A percentile compares a stretch with the other conserved stretches of the same genome.
These are phyloP conservation scores for Ceratocystis lukuohia DNA, from an alignment of 2,329 filamentous ascomycete genomes.

Conservation along the genomic window DNA sequence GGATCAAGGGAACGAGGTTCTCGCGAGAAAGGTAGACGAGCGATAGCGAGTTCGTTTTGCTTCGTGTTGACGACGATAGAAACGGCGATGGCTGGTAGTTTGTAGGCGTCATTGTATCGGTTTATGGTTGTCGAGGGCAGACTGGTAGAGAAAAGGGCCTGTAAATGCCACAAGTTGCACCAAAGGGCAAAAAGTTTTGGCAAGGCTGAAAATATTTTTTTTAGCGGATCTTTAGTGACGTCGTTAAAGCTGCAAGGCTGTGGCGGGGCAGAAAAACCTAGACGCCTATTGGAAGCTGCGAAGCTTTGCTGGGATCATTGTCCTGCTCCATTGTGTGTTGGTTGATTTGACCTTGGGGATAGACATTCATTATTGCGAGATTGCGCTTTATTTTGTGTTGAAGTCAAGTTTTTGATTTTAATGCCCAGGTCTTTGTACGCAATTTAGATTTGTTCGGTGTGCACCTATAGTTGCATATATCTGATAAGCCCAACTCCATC, in stretches of 20 bases:
- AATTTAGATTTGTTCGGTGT: neutral
- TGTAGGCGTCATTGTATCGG: constrained; percentile 10
- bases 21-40: constrained; percentile 84
- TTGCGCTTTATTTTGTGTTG: neutral
- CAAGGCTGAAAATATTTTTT: constrained; percentile 17
- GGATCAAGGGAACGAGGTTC: constrained; percentile 42
- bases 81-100: constrained; percentile 52
- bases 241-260: constrained; percentile 18
- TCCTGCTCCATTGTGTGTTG: neutral
- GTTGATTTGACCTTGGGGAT: neutral
- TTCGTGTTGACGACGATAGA: constrained; percentile 51
- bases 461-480: neutral
- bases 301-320: neutral
- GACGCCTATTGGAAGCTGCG: neutral
- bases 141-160: neutral
- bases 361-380: neutral
- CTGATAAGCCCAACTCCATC: neutral
- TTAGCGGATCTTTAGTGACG: constrained; percentile 16
- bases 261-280: constrained; percentile 11
- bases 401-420: neutral
- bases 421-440: neutral
- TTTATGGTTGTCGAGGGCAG: neutral
- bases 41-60: constrained; percentile 55
- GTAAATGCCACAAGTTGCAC: neutral
- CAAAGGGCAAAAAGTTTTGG: constrained; percentile 11